Evolutionary conservation across 805 yeast species (phyloP), one percentile per base, ranked within the genome.

Genomic region (Torulaspora gathmanii): DNA sequence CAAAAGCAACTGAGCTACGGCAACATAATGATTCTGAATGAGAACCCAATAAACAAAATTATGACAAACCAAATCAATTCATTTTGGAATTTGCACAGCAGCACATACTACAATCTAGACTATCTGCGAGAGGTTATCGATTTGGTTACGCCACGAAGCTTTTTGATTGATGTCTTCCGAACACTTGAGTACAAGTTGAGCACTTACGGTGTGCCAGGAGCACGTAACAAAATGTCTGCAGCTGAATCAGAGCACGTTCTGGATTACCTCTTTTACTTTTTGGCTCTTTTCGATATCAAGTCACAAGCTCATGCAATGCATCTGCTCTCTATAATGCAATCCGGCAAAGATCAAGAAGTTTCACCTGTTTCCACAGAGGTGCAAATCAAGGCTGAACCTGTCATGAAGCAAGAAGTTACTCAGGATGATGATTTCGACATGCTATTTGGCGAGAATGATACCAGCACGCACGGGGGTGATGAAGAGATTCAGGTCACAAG

Each of bases 21-120:
- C 13, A 56, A 54, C 28, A 55, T 64, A 33, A 37, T 54, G 28
- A 53, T 64, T 10, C 46, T 56, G 3, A 56, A 58, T 35, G 69
- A 64, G 27, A 53, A 51, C 28, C 61, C 68, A 9, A 52, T 63
- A 11, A 57, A 62, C 43, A 62, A 61, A 33, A 61, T 64, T 9
- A 50, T 64, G 55, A 51, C 63, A 3, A 64, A 63, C 35, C 69
- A 64, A 51, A 57, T 60, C 16, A 64, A 63, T 37, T 63, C 67
- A 10, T 64, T 64, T 38, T 63, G 69, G 69, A 63, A 58, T 48
- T 43, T 64, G 37, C 69, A 64, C 40, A 64, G 69, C 29, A 63
- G 69, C 46, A 63, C 68, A 3, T 64, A 61, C 46, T 64, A 61
- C 38, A 64, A 64, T 38, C 42, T 61, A 20, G 69, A 64, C 43